phyloP scores from a whole-genome alignment of 2,329 filamentous ascomycete genomes.

The Neurospora crassa region DNA sequence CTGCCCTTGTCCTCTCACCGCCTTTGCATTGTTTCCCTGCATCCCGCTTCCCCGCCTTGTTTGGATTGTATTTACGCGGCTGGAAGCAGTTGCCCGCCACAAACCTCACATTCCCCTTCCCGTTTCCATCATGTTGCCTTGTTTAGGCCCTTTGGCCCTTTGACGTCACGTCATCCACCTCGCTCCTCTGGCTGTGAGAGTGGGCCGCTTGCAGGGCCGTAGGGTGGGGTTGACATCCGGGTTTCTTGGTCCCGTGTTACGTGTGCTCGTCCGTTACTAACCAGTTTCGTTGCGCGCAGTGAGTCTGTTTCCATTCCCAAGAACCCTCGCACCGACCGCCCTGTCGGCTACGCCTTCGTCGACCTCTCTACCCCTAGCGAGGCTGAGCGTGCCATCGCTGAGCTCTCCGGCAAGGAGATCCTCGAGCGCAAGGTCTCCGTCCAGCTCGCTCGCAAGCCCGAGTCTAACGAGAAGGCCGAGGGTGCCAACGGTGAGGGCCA shows the following conservation, averaged over 20 bases:
- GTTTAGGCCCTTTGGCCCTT: neutral
- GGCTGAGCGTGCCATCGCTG: constrained; percentile 88
- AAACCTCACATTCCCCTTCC: neutral
- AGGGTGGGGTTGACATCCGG: neutral
- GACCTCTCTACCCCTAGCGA: constrained; percentile 91
- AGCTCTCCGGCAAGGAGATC: constrained; percentile 96
- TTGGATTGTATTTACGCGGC: neutral
- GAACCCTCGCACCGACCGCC: constrained; percentile 97
- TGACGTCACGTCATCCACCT: neutral
- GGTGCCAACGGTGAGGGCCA: constrained; percentile 66
- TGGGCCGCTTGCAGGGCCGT: neutral
- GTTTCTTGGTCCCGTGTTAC: constrained; percentile 3
- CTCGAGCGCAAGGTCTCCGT: constrained; percentile 98
- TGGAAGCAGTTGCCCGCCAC: neutral
- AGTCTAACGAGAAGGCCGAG: constrained; percentile 70
- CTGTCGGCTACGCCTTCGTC: constrained; percentile 98
- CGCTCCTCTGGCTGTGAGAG: neutral
- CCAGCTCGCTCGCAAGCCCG: constrained; percentile 95
- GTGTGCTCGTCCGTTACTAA: constrained; percentile 22
- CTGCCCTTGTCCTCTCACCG: neutral
- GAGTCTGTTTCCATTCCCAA: constrained; percentile 98
- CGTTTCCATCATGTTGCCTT: neutral
- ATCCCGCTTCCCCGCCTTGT: neutral
- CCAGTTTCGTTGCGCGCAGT: constrained; percentile 38
- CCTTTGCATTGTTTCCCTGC: neutral